Conservation (phyloP, 2,329 filamentous ascomycete species). For the Trichoderma lentiforme region DNA sequence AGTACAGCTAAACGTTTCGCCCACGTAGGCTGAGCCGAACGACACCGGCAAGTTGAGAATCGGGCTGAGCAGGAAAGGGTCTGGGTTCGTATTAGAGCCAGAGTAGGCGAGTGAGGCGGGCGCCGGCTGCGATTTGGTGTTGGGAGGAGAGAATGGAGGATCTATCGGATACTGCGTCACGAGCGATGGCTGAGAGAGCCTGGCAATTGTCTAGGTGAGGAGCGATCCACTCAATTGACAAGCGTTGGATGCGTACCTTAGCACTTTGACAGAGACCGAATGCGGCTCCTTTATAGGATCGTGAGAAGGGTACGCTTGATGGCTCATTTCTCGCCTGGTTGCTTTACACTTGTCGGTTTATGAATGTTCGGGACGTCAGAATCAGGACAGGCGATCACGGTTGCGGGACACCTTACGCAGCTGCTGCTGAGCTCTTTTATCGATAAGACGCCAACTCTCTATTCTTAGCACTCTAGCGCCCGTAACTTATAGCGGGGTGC, state of each 20-base stretch:
- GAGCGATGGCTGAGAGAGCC: conserved; percentile 77
- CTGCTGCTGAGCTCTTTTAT: conserved; percentile 8
- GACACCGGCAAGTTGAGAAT: conserved; percentile 81
- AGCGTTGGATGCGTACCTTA: conserved; percentile 48
- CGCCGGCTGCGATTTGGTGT: conserved; percentile 38
- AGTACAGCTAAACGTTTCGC: conserved; percentile 91
- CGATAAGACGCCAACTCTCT: conserved; percentile 13
- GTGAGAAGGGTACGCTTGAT: conserved; percentile 55
- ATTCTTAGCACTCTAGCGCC: background rate
- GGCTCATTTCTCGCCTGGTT: conserved; percentile 46
- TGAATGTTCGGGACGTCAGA: background rate
- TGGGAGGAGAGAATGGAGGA: conserved; percentile 43
- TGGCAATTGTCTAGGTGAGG: conserved; percentile 33
- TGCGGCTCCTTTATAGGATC: conserved; percentile 70
- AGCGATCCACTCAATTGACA: background rate
- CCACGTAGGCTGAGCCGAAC: conserved; percentile 93
- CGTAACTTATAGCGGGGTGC: background rate
- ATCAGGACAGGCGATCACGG: background rate
- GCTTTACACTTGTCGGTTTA: background rate
- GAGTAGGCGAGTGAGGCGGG: conserved; percentile 72
- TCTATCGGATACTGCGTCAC: conserved; percentile 66
- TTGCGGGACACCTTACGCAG: background rate
- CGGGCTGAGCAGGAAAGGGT: conserved; percentile 57
- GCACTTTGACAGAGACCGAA: conserved; percentile 73
- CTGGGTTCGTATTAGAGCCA: conserved; percentile 44